Evolutionary conservation across 2,329 filamentous ascomycete genomes (phyloP).

Genomic region (Alternaria brassicae): DNA sequence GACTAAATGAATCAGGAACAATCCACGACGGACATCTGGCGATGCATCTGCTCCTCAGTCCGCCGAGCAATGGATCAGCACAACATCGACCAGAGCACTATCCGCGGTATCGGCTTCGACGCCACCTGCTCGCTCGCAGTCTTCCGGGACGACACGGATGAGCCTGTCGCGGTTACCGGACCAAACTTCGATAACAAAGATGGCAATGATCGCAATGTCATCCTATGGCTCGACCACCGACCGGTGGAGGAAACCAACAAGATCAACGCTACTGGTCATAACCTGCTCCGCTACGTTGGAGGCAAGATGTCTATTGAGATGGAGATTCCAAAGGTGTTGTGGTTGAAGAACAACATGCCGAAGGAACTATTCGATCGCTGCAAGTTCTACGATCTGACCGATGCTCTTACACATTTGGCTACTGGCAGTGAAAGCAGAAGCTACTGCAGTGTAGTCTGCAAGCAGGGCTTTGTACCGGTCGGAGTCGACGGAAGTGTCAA

Average conservation of each 20-base stretch:
- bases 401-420: conserved; percentile 92
- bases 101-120: conserved; percentile 95
- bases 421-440: conserved; percentile 91
- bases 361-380: conserved; percentile 86
- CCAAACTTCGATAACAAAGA: conserved; percentile 80
- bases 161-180: conserved; percentile 88
- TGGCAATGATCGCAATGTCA: conserved; percentile 88
- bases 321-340: conserved; percentile 98
- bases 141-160: conserved; percentile 86
- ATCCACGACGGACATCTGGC: conserved; percentile 97
- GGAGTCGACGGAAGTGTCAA: conserved; percentile 97
- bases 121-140: conserved; percentile 97
- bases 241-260: conserved; percentile 88
- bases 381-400: conserved; percentile 95
- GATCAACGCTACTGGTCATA: conserved; percentile 92
- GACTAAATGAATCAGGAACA: conserved; percentile 71
- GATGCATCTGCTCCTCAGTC: conserved; percentile 88
- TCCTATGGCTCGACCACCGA: conserved; percentile 96
- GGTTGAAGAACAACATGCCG: conserved; percentile 99
- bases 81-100: conserved; percentile 74
- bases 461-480: conserved; percentile 96
- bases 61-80: conserved; percentile 82
- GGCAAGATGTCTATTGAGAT: conserved; percentile 99
- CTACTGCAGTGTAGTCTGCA: conserved; percentile 96
- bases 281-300: conserved; percentile 92